Evolutionary conservation across 306 rosid genomes (phyloP).

Genomic region (Sicyos baderoa): DNA sequence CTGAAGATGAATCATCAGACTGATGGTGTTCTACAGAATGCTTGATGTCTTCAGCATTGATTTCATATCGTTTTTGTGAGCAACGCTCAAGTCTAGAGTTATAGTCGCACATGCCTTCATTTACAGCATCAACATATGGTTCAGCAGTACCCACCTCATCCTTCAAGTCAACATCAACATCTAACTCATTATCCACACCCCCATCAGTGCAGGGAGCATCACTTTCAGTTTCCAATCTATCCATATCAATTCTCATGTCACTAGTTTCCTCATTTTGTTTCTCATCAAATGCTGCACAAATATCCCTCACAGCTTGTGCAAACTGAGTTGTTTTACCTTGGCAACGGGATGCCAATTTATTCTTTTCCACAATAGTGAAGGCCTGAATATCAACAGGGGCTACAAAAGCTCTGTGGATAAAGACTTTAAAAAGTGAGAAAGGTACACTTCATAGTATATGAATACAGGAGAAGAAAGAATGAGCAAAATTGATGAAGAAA

Average conservation of each 20-base stretch:
- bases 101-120: slow-evolving; percentile 29
- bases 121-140: slow-evolving; percentile 31
- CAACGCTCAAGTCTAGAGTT: slow-evolving; percentile 51
- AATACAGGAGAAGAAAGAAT: neutral
- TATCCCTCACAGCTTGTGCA: slow-evolving; percentile 86
- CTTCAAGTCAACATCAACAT: slow-evolving; percentile 33
- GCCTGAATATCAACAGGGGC: slow-evolving; percentile 68
- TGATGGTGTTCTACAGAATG: slow-evolving; percentile 29
- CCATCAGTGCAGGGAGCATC: slow-evolving; percentile 56
- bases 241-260: slow-evolving; percentile 31
- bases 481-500: neutral
- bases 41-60: slow-evolving; percentile 37
- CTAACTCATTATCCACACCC: slow-evolving; percentile 29
- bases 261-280: slow-evolving; percentile 46
- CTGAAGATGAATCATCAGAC: slow-evolving; percentile 42
- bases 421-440: neutral
- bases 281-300: slow-evolving; percentile 76
- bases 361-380: slow-evolving; percentile 65
- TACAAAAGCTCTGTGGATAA: slow-evolving; percentile 43
- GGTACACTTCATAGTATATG: slow-evolving; percentile 1
- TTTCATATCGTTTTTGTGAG: slow-evolving; percentile 41
- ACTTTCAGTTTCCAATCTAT: slow-evolving; percentile 50
- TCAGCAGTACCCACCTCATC: slow-evolving; percentile 34
- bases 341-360: slow-evolving; percentile 56
- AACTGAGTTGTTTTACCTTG: slow-evolving; percentile 70